Evolutionary conservation across 106 monocot genomes (phyloP).

Genomic region (Dendrobium nobile): DNA sequence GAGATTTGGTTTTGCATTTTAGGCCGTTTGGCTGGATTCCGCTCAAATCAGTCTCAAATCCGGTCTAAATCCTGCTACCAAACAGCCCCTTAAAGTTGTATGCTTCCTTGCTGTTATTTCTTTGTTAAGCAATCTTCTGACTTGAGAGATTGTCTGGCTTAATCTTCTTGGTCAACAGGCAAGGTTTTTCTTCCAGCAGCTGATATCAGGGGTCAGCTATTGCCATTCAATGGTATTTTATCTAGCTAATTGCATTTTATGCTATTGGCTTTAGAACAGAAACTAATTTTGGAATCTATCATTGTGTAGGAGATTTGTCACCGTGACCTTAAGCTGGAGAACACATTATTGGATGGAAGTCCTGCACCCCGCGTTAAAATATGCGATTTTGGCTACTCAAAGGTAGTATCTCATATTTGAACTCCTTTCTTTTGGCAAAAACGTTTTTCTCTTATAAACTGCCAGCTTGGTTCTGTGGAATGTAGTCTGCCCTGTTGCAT

Average conservation of each 20-base stretch:
- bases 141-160: neutral
- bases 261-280: neutral
- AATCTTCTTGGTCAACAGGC: slow-evolving; percentile 36
- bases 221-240: slow-evolving; percentile 69
- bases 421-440: slow-evolving; percentile 2
- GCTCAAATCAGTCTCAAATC: too few relatives aligned
- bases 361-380: slow-evolving; percentile 71
- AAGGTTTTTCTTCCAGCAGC: slow-evolving; percentile 88
- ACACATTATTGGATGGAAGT: slow-evolving; percentile 86
- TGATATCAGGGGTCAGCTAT: slow-evolving; percentile 86
- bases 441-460: neutral
- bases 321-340: slow-evolving; percentile 90
- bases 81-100: neutral
- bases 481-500: slow-evolving; percentile 76
- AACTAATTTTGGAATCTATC: neutral
- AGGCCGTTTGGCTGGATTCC: too few relatives aligned
- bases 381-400: slow-evolving; percentile 95
- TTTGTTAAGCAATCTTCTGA: neutral
- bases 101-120: neutral
- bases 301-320: slow-evolving; percentile 77
- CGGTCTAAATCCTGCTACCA: too few relatives aligned
- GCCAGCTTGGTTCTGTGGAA: neutral
- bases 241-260: neutral
- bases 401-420: slow-evolving; percentile 27
- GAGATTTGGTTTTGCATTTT: too few relatives aligned